Evolutionary conservation across 2,329 filamentous ascomycete species (phyloP).

Genomic region (Scytalidium lignicola): DNA sequence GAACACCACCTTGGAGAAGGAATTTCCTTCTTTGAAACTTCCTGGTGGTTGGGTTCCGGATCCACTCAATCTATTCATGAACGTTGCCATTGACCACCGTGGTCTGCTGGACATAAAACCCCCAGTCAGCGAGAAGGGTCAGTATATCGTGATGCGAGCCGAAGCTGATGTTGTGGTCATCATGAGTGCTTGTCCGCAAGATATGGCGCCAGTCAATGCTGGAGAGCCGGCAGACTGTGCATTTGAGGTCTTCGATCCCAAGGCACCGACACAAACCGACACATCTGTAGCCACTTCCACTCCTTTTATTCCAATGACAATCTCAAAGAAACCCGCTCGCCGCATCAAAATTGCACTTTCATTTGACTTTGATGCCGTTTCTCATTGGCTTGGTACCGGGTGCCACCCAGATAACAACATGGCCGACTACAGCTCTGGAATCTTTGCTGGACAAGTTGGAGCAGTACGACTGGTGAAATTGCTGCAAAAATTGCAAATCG

Average conservation of each 20-base stretch:
- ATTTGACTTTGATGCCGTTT: conserved; percentile 41
- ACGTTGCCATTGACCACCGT: conserved; percentile 31
- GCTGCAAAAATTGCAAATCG: conserved; percentile 38
- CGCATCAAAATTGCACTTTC: neutral
- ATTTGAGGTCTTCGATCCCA: conserved; percentile 15
- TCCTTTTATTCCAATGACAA: too few relatives aligned
- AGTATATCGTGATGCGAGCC: conserved; percentile 31
- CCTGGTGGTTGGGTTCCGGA: conserved; percentile 32
- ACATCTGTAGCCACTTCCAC: too few relatives aligned
- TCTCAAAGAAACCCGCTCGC: too few relatives aligned
- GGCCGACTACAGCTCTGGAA: conserved; percentile 43
- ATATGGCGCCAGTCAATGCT: conserved; percentile 32
- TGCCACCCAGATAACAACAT: conserved; percentile 42
- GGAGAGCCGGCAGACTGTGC: conserved; percentile 31
- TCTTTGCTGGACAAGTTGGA: conserved; percentile 46
- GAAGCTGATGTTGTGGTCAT: conserved; percentile 33
- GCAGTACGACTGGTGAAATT: conserved; percentile 43
- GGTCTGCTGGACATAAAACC: conserved; percentile 27
- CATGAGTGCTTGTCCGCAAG: conserved; percentile 38
- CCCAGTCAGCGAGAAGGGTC: conserved; percentile 30
- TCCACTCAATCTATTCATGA: conserved; percentile 41
- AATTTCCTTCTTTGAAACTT: conserved; percentile 20
- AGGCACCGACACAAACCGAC: too few relatives aligned
- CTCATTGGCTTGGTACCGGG: conserved; percentile 49
- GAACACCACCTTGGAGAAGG: conserved; percentile 25